Evolutionary conservation across 2,329 filamentous ascomycete species (phyloP), one percentile per base, ranked within the genome.

Genomic region (Colletotrichum tropicicola): DNA sequence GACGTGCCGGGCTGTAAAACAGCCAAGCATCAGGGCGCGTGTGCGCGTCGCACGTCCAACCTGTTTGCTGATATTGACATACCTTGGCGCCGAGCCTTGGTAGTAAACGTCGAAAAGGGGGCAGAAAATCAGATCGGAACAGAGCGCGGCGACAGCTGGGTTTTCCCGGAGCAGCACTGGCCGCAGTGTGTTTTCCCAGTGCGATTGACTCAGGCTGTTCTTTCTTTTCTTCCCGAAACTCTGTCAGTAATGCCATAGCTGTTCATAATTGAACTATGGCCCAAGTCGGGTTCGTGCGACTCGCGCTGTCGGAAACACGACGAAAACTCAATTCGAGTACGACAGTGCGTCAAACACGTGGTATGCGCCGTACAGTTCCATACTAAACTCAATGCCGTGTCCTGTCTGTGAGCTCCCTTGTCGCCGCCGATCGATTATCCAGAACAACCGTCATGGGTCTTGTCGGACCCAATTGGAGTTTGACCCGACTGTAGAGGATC

Each of bases 81-180:
- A 19, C 12, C 60, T 59, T 63, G 60, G 54, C 54, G 60, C 60
- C 45, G 45, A 63, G 47, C 28, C 30, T 52, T 59, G 39, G n/a
- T 17, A 19, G n/a, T 12, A 19, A 13, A 13, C 6, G 39, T 17
- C 39, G n/a, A 30, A 39, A 59, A 63, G 37, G 28, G 47, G 47
- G 39, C 8, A 19, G n/a, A n/a, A n/a, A n/a, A n/a, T n/a, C n/a
- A n/a, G n/a, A n/a, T n/a, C n/a, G n/a, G n/a, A n/a, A n/a, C n/a
- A n/a, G n/a, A n/a, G n/a, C n/a, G n/a, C n/a, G 57, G 27, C 37
- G 44, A 17, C 15, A 37, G 27, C n/a, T 10, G 32, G 52, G 15
- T 25, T n/a, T 9, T n/a, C 28, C 4, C 17, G 30, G 10, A n/a
- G 23, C 19, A 39, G 51, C 28, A 41, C 45, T 23, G 39, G 7